Percentiles rank a stretch among this genome's conserved stretches.
Evolutionary conservation across 2,329 filamentous ascomycete genomes (phyloP).

Genomic region (Neurospora crassa): DNA sequence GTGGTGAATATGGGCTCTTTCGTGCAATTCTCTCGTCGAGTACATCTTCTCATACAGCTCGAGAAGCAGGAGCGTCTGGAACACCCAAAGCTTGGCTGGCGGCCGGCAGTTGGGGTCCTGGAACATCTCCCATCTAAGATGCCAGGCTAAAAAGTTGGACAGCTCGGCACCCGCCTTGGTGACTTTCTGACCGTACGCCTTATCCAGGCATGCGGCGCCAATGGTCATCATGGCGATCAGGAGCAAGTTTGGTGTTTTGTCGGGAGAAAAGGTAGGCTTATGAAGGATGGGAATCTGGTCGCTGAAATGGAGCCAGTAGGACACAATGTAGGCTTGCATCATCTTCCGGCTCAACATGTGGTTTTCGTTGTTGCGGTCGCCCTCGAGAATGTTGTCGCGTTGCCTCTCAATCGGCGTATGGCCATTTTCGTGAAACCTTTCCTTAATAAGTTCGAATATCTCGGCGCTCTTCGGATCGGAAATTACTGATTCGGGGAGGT

Average conservation of each 20-base stretch:
- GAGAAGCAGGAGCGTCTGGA: conserved; percentile 79
- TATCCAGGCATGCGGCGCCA: conserved; percentile 81
- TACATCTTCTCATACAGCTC: conserved; percentile 99
- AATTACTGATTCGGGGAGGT: conserved; percentile 67
- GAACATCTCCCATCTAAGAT: conserved; percentile 93
- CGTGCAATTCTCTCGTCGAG: conserved; percentile 81
- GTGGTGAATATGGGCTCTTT: conserved; percentile 92
- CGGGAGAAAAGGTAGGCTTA: conserved; percentile 84
- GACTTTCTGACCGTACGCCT: conserved; percentile 62
- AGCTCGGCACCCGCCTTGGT: conserved; percentile 72
- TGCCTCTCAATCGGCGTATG: conserved; percentile 64
- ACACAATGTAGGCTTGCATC: conserved; percentile 91
- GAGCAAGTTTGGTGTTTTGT: conserved; percentile 75
- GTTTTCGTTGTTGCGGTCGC: conserved; percentile 56
- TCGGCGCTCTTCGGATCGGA: conserved; percentile 83
- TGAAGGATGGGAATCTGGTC: conserved; percentile 91
- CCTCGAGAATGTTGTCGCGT: conserved; percentile 69
- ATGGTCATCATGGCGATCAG: conserved; percentile 86
- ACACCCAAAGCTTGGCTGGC: conserved; percentile 91
- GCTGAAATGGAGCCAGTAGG: conserved; percentile 93
- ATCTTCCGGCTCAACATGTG: conserved; percentile 76
- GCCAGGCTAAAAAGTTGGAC: conserved; percentile 84
- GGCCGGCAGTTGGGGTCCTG: conserved; percentile 84
- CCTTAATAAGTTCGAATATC: conserved; percentile 70
- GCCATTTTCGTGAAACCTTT: conserved; percentile 72